phyloP scores from a whole-genome alignment of 768 basidiomycete genomes.

The Botryobasidium botryosum region DNA sequence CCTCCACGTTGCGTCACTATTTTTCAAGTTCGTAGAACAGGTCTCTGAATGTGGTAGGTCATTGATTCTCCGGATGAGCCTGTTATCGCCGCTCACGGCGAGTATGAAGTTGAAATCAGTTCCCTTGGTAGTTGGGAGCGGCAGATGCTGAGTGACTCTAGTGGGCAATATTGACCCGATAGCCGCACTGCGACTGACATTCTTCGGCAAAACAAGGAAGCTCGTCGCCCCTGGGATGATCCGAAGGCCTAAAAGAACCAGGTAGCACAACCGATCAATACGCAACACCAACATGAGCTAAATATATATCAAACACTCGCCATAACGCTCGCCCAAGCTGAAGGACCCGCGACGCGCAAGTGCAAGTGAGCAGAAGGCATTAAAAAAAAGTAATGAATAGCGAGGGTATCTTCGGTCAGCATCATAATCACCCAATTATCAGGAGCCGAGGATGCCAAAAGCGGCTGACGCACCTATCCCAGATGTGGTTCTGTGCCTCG shows the following conservation, averaged over 20 bases:
- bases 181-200: slow-evolving; percentile 68
- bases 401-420: slow-evolving; percentile 3
- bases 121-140: slow-evolving; percentile 14
- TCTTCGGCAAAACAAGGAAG: slow-evolving; percentile 71
- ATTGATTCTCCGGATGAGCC: slow-evolving; percentile 54
- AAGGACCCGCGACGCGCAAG: neutral
- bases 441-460: neutral
- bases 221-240: slow-evolving; percentile 67
- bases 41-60: slow-evolving; percentile 60
- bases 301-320: too few relatives aligned
- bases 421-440: too few relatives aligned
- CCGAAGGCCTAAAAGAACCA: slow-evolving; percentile 29
- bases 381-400: neutral
- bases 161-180: slow-evolving; percentile 66
- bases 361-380: neutral
- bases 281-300: neutral
- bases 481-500: slow-evolving; percentile 85
- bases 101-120: slow-evolving; percentile 39
- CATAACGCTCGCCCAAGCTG: slow-evolving; percentile 68
- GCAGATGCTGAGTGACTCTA: slow-evolving; percentile 29
- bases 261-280: neutral
- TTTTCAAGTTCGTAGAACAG: slow-evolving; percentile 47
- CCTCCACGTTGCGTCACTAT: slow-evolving; percentile 68
- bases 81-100: slow-evolving; percentile 60
- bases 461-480: slow-evolving; percentile 37